Conservation (phyloP, 2,329 filamentous ascomycete genomes). For the Trichophyton rubrum region DNA sequence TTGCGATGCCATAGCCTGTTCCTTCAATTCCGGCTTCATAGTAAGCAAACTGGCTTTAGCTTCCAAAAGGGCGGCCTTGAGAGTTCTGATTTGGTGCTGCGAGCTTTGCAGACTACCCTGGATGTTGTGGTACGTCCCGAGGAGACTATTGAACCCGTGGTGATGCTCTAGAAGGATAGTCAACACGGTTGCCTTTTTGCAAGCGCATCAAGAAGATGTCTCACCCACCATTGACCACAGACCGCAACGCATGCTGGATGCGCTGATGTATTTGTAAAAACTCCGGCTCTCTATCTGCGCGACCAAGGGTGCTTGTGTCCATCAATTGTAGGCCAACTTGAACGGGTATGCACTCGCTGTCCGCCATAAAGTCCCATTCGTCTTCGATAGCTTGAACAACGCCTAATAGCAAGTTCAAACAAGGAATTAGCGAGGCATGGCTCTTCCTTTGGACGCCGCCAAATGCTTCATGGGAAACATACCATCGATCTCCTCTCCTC, state of each 20-base stretch:
- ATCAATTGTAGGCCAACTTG: slow-evolving; percentile 91
- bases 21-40: slow-evolving; percentile 82
- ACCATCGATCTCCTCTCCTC: slow-evolving; percentile 8
- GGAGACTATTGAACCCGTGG: slow-evolving; percentile 97
- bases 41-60: slow-evolving; percentile 71
- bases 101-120: slow-evolving; percentile 83
- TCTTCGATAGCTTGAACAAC: slow-evolving; percentile 70
- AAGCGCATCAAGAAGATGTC: background rate
- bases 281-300: slow-evolving; percentile 73
- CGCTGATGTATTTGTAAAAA: slow-evolving; percentile 76
- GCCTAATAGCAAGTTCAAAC: slow-evolving; percentile 25
- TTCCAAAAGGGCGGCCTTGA: slow-evolving; percentile 71
- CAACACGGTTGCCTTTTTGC: slow-evolving; percentile 5
- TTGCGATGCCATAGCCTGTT: slow-evolving; percentile 74
- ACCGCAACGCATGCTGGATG: slow-evolving; percentile 83
- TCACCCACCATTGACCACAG: slow-evolving; percentile 66
- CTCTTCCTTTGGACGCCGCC: background rate
- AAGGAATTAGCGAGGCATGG: slow-evolving; percentile 1
- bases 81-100: slow-evolving; percentile 66
- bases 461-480: background rate
- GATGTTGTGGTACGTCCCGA: slow-evolving; percentile 97
- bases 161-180: slow-evolving; percentile 57
- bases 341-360: slow-evolving; percentile 78
- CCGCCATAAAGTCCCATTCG: slow-evolving; percentile 87
- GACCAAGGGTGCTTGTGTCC: slow-evolving; percentile 83